Conservation (phyloP, 805 yeast species). For the Metschnikowia kofuensis region DNA sequence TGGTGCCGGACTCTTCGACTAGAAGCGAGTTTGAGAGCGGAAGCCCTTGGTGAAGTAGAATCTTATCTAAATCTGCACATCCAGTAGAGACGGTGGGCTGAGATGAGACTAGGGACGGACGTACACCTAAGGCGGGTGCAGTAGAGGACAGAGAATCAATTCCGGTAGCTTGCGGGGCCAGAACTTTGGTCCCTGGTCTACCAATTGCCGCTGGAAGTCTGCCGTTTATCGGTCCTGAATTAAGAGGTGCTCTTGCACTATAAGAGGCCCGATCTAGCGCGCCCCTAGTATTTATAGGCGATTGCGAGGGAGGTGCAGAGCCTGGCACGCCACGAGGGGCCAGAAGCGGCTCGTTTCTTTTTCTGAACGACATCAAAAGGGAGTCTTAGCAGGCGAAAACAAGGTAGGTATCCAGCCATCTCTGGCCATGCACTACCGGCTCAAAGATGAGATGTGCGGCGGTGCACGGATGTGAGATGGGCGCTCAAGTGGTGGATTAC, state of each 20-base stretch:
- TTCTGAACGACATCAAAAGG: slow-evolving; percentile 53
- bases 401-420: neutral
- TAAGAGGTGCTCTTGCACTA: slow-evolving; percentile 1
- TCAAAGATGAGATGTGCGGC: neutral
- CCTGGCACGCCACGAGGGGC: slow-evolving; percentile 8
- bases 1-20: slow-evolving; percentile 81
- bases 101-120: slow-evolving; percentile 76
- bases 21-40: slow-evolving; percentile 74
- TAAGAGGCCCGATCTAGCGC: slow-evolving; percentile 6
- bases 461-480: too few species aligned
- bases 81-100: slow-evolving; percentile 82
- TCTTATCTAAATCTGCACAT: slow-evolving; percentile 65
- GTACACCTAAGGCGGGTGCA: slow-evolving; percentile 43
- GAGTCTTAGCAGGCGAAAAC: neutral
- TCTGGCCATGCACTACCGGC: too few species aligned
- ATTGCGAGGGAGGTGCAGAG: neutral
- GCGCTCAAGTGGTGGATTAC: too few species aligned
- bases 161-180: slow-evolving; percentile 26
- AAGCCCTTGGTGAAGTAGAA: slow-evolving; percentile 77
- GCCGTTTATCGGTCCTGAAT: neutral
- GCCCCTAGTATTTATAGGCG: neutral
- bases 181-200: neutral
- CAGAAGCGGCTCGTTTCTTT: slow-evolving; percentile 49
- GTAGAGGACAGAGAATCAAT: too few species aligned
- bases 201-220: neutral